Base-by-base conservation (phyloP, 352 stramenopile species). In the Pythium pyrilobum region DNA sequence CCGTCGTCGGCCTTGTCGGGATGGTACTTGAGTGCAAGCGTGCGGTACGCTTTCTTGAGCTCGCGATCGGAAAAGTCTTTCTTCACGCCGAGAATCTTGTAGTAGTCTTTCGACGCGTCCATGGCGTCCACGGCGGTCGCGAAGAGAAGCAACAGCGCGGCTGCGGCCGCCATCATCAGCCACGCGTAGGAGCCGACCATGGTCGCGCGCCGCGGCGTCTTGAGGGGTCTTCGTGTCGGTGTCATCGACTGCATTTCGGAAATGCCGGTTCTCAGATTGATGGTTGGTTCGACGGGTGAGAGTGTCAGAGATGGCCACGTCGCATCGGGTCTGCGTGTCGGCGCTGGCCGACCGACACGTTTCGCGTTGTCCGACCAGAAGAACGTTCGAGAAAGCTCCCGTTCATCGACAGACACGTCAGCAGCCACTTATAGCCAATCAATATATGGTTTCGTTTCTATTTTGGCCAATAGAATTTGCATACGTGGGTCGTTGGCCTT, bases 21-120 rank as follows among this genome's bases (percentile, higher is more conserved):
- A 52, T 97, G 88, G 66, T 81, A 87, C 69, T 96, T 92, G 47
- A 97, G 72, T 47, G 88, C 86, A 38, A 97, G 62, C 51, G 88
- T 94, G 43, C 86, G 71, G 58, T 97, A 97, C 37, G 81, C 68
- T 46, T 92, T 91, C 69, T 93, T 93, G 12, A 93, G 68, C 59
- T 91, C 83, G 6, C 79, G 76, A 52, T 93, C 81, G 3, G 76
- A 85, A 46, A 85, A 87, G 27, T 67, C 59, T 27, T 85, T 82
- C 51, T 69, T 71, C 24, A 93, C 81, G 41, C 81, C 83, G 25
- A 93, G 70, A 4, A 91, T 61, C 59, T 87, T 81, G 67, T 93
- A 93, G 66, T 93, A 93, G 48, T 93, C 78, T 41, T 89, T 91
- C 29, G 55, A 70, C 15, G 75, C 61, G 41, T 87, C 75, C 69